Evolutionary conservation across 208 protist species (phyloP), one percentile per base, ranked within the genome.

Genomic region (Acanthamoeba culbertsoni): DNA sequence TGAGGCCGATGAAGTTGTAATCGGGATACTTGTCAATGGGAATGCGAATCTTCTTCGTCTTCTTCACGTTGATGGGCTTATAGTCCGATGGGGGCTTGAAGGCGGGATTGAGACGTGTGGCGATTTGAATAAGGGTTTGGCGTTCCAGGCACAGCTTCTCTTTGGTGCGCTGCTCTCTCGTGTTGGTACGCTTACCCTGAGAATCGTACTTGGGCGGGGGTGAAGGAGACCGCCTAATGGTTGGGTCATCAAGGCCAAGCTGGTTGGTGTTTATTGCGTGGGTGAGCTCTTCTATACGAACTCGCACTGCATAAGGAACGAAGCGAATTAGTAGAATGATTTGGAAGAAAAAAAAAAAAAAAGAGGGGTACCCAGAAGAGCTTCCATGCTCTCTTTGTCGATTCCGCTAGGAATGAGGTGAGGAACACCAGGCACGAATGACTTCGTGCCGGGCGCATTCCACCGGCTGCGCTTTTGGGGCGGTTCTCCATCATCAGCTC

Each of bases 1-100:
- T 94, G 8, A 97, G 75, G n/a, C 97, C 97, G 33, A 98, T 96
- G 71, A 98, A 97, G 89, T 98, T 98, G 63, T 96, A 95, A 10
- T 97, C 93, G 1, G 97, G 97, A 45, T 97, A 95, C 53, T 97
- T 86, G 28, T 97, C 93, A 26, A 97, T 57, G 6, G 97, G 97
- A 42, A 98, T 94, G 31, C 57, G 93, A n/a, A 98, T 95, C 77
- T 96, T 95, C 68, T 94, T 84, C 40, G 57, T 84, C 42, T 94
- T 40, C 71, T 96, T 94, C 42, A 43, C 37, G 48, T 59, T 45
- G 33, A 71, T 40, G 33, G 91, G 91, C 45, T 75, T 92, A 71
- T 91, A 95, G 65, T 95, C 89, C 40, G 51, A 45, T 1, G 68
- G 90, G n/a, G 89, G 73, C 86, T 90, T 75, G 92, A 94, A 94